Evolutionary conservation across 192 early-diverging fungal species (phyloP), one percentile per base, ranked within the genome.

Genomic region (Pilobolus umbonatus): DNA sequence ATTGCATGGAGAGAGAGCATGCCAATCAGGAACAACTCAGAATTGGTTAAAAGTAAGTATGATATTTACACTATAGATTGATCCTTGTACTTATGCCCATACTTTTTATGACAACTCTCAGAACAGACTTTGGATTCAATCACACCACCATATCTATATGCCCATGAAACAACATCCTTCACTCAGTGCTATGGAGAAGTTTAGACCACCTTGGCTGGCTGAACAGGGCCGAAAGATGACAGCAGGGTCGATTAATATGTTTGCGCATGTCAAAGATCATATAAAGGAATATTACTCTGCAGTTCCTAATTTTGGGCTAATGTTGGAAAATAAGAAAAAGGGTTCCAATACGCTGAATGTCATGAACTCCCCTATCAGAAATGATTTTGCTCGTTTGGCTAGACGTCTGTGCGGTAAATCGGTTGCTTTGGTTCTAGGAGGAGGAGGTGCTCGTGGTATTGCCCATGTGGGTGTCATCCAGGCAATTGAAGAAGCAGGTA

Each of bases 401-500:
- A 85, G 97, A 45, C 82, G 95, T n/a, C 70, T 99, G 57, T 88
- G 94, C 43, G 91, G 90, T 42, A 86, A 87, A 50, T 93, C 93
- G 0, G 88, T 99, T 6, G 97, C 93, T 4, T 72, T 99, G 4
- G 95, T 97, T 22, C 74, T 99, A 24, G 92, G 97, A 19, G 97
- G 97, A 24, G 97, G 97, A 26, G 97, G 97, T 2, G 97, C 97
- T 0, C 84, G 97, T 31, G 97, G 97, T 8, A 90, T 97, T 42
- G 78, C 88, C 0, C 94, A 97, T 42, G 80, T 98, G 57, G 94
- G 95, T 42, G 80, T 97, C 32, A 90, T 99, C 63, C 82, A 83
- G 34, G 94, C 95, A 0, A 77, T 99, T 30, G 95, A 99, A 66
- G 97, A 99, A 64, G 94, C 92, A 3, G 97, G 97, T 0, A 90